A percentile compares a stretch with the other conserved stretches of the same genome.
These are phyloP conservation scores for Vickermania spadyakhi DNA, from an alignment of 208 protist species.

Conservation along the genomic window DNA sequence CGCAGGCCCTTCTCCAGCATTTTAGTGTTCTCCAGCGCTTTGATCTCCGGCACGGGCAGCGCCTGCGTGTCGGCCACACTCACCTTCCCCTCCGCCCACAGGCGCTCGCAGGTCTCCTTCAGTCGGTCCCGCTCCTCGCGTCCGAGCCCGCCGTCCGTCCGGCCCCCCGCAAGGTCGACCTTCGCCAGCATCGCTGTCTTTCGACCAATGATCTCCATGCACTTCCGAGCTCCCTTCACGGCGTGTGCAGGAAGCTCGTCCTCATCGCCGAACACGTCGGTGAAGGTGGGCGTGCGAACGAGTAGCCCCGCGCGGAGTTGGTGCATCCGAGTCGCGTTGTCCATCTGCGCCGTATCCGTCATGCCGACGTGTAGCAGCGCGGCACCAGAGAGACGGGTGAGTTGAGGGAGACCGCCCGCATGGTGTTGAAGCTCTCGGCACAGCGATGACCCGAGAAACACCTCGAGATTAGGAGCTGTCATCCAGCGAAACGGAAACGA, in stretches of 20 bases:
- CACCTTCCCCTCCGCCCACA: slow-evolving; percentile 64
- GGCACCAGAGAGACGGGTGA: slow-evolving; percentile 50
- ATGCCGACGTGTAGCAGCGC: slow-evolving; percentile 56
- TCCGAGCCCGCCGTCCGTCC: slow-evolving; percentile 30
- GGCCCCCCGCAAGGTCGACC: slow-evolving; percentile 27
- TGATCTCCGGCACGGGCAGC: slow-evolving; percentile 62
- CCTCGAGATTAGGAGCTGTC: slow-evolving; percentile 41
- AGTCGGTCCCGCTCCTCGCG: slow-evolving; percentile 32
- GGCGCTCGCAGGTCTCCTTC: slow-evolving; percentile 27
- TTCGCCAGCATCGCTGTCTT: slow-evolving; percentile 52
- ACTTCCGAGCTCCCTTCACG: slow-evolving; percentile 58
- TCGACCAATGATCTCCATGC: slow-evolving; percentile 38
- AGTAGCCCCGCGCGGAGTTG: slow-evolving; percentile 48
- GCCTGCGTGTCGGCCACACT: slow-evolving; percentile 59
- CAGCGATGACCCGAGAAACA: slow-evolving; percentile 36
- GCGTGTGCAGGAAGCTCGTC: slow-evolving; percentile 27
- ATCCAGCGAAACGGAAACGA: too few relatives aligned
- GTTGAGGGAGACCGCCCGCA: slow-evolving; percentile 37
- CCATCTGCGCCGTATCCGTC: slow-evolving; percentile 23
- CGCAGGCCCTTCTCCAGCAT: slow-evolving; percentile 36
- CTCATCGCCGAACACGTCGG: slow-evolving; percentile 43
- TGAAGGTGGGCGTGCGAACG: slow-evolving; percentile 45
- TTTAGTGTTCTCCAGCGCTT: too few relatives aligned
- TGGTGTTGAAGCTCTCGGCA: slow-evolving; percentile 28
- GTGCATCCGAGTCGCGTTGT: slow-evolving; percentile 9